phyloP scores from a whole-genome alignment of 2,329 filamentous ascomycete genomes.

The Chaetomium globosum region DNA sequence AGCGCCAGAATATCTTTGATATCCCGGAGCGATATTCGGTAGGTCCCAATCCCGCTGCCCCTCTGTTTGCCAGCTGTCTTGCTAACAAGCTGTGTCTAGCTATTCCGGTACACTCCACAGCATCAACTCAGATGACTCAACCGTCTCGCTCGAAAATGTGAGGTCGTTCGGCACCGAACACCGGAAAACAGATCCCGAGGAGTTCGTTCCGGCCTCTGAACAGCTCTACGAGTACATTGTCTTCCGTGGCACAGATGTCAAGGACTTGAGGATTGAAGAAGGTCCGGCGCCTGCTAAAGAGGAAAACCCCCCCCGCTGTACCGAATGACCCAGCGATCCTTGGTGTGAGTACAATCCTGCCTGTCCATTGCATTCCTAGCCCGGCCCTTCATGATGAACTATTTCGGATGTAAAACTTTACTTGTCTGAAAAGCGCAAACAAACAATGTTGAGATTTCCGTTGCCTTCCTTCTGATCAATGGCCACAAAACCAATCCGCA shows the following conservation, averaged over 20 bases:
- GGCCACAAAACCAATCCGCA: constrained; percentile 36
- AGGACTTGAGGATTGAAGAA: constrained; percentile 93
- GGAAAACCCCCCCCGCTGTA: constrained; percentile 71
- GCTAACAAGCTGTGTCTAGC: constrained; percentile 53
- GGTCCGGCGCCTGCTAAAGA: constrained; percentile 71
- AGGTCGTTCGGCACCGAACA: constrained; percentile 93
- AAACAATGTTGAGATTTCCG: constrained; percentile 96
- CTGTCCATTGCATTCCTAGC: constrained; percentile 39
- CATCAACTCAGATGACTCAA: constrained; percentile 96
- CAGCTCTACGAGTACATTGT: constrained; percentile 98
- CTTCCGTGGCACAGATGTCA: constrained; percentile 96
- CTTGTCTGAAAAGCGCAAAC: constrained; percentile 89
- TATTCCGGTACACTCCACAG: constrained; percentile 96
- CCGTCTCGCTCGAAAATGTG: constrained; percentile 96
- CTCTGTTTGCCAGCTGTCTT: constrained; percentile 8
- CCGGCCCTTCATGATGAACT: constrained; percentile 72
- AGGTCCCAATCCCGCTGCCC: constrained; percentile 44
- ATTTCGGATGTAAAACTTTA: constrained; percentile 90
- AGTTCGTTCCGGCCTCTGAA: constrained; percentile 81
- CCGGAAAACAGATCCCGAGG: constrained; percentile 73
- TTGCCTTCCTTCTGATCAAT: constrained; percentile 99
- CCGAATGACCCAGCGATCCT: constrained; percentile 96
- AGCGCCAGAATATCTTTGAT: constrained; percentile 92
- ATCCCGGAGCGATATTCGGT: constrained; percentile 97
- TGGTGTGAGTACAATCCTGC: constrained; percentile 71